Conservation (phyloP, 23 red algal species). For the Gracilaria gracilis region DNA sequence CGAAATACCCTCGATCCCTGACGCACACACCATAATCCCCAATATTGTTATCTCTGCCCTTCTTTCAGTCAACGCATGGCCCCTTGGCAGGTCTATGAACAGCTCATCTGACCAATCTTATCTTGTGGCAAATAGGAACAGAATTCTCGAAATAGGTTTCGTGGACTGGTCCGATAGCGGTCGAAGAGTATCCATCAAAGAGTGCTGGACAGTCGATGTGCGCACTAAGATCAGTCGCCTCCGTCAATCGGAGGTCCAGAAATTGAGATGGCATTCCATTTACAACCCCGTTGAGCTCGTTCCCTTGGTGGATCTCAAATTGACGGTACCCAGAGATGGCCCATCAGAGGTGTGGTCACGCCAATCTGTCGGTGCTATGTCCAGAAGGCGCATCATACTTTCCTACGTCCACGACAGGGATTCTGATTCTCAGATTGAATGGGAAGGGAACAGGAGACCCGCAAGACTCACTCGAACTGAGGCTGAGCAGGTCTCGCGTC, state of each 20-base stretch:
- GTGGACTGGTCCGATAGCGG: not conserved
- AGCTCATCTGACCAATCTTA: not conserved
- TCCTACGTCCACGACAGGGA: constrained; percentile 14
- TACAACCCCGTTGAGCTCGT: not conserved
- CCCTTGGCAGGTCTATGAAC: too few species aligned
- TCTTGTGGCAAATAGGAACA: not conserved
- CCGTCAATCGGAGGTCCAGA: not conserved
- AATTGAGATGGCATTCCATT: not conserved
- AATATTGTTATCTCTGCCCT: constrained; percentile 24
- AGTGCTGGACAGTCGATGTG: not conserved
- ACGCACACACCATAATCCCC: not conserved
- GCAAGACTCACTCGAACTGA: not conserved
- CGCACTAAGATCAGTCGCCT: not conserved
- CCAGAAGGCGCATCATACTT: constrained; percentile 12
- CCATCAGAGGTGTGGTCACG: constrained; percentile 12
- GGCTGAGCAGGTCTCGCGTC: not conserved
- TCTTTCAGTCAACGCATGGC: constrained; percentile 11
- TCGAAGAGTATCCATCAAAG: not conserved
- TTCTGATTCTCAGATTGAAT: not conserved
- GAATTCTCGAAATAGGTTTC: not conserved
- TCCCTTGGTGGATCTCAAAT: constrained; percentile 5
- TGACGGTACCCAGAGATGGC: constrained; percentile 13
- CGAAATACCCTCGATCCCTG: constrained; percentile 4
- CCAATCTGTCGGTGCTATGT: not conserved
- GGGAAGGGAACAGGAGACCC: not conserved